Conservation (phyloP, 2,329 filamentous ascomycete genomes). For the Paraphoma chrysanthemicola region DNA sequence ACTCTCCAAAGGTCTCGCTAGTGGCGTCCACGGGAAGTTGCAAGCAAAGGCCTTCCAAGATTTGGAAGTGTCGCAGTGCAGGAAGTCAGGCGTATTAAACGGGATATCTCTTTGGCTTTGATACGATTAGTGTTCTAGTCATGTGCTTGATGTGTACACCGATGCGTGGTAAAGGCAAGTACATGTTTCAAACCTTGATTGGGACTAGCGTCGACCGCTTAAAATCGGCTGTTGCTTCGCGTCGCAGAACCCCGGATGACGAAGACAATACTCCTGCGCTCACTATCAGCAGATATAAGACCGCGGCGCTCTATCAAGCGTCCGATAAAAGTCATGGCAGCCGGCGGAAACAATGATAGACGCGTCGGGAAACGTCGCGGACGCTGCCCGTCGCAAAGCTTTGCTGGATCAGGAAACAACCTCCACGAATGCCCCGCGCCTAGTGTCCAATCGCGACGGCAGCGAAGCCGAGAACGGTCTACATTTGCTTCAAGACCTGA, state of each 20-base stretch:
- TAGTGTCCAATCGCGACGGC: constrained; percentile 22
- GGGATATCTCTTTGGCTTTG: too few species aligned
- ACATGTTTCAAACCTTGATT: too few species aligned
- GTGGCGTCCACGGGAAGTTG: too few species aligned
- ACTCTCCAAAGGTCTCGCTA: too few species aligned
- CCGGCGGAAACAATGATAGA: constrained; percentile 26
- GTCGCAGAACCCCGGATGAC: constrained; percentile 5
- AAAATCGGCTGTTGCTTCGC: constrained; percentile 2
- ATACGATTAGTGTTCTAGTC: too few species aligned
- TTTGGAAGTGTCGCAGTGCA: too few species aligned
- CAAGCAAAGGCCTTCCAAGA: too few species aligned
- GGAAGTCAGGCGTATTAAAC: too few species aligned
- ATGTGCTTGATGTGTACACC: too few species aligned
- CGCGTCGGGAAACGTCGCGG: constrained; percentile 19
- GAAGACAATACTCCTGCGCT: background rate
- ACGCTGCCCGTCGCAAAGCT: constrained; percentile 30
- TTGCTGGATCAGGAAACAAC: constrained; percentile 37
- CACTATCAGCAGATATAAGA: constrained; percentile 25
- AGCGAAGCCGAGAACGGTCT: constrained; percentile 28
- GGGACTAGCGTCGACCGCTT: background rate
- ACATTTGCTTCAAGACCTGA: constrained; percentile 15
- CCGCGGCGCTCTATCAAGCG: constrained; percentile 9
- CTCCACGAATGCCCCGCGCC: constrained; percentile 35
- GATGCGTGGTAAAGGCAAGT: too few species aligned
- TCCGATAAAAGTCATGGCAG: constrained; percentile 33